These are phyloP conservation scores for Yamagishiella unicocca DNA, from an alignment of 139 green algal genomes.

Conservation along the genomic window DNA sequence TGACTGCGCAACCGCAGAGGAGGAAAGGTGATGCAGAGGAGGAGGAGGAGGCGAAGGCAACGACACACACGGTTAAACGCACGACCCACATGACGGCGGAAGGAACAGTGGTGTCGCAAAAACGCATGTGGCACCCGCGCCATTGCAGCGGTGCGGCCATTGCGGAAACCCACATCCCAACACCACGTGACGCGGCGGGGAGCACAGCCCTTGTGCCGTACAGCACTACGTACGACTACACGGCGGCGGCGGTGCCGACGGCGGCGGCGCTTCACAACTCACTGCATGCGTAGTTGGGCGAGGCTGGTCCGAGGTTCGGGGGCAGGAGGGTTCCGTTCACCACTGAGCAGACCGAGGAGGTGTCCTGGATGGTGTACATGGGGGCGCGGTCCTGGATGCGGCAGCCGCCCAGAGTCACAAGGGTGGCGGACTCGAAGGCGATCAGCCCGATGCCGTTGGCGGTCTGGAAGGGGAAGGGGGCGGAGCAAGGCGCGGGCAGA, in stretches of 20 bases:
- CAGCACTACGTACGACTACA: no score
- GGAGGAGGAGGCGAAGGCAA: no score
- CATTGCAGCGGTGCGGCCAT: no score
- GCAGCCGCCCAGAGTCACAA: slow-evolving; percentile 60
- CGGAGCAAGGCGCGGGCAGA: not conserved
- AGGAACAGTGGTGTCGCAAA: no score
- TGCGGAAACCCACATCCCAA: no score
- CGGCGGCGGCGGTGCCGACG: no score
- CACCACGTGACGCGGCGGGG: no score
- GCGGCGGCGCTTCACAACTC: not conserved
- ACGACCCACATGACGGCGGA: no score
- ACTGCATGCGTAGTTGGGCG: slow-evolving; percentile 49
- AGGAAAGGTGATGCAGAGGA: no score
- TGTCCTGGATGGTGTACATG: slow-evolving; percentile 54
- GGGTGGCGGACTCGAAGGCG: slow-evolving; percentile 75
- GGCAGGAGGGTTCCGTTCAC: not conserved
- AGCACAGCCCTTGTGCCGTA: no score
- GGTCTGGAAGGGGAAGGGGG: slow-evolving; percentile 4
- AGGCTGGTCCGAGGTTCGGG: slow-evolving; percentile 42
- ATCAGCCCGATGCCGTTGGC: slow-evolving; percentile 81
- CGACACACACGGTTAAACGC: no score
- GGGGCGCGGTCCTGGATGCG: slow-evolving; percentile 37
- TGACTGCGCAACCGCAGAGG: slow-evolving; percentile 18
- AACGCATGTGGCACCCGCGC: no score
- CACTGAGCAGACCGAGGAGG: not conserved